Percentiles rank a stretch among this genome's conserved stretches.
These are phyloP conservation scores for Triglochin maritima DNA, from an alignment of 106 monocot genomes.

Conservation along the genomic window DNA sequence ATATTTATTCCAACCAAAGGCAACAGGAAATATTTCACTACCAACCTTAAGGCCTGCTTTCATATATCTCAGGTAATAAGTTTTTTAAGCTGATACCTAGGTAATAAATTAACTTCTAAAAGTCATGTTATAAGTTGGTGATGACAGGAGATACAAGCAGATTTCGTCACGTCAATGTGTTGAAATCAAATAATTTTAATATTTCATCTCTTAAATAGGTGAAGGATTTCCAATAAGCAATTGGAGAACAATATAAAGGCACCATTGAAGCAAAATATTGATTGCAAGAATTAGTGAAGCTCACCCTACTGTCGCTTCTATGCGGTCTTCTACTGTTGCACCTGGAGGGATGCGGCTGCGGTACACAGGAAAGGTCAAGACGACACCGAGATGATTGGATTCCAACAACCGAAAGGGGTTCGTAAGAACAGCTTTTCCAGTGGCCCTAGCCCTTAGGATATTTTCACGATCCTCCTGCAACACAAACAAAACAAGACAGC, in stretches of 20 bases:
- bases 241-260: background rate
- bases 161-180: too few species aligned
- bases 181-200: too few species aligned
- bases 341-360: slow-evolving; percentile 33
- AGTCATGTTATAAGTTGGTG: too few species aligned
- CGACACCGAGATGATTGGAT: slow-evolving; percentile 81
- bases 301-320: slow-evolving; percentile 82
- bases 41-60: too few species aligned
- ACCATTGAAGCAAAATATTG: background rate
- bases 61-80: background rate
- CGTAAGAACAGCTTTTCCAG: slow-evolving; percentile 90
- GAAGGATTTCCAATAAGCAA: too few species aligned
- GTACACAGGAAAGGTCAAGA: slow-evolving; percentile 80
- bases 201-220: too few species aligned
- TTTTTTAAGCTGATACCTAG: background rate
- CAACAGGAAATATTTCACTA: too few species aligned
- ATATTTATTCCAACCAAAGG: too few species aligned
- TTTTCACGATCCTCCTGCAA: slow-evolving; percentile 89
- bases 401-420: slow-evolving; percentile 65
- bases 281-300: background rate
- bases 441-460: slow-evolving; percentile 70
- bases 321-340: slow-evolving; percentile 51
- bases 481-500: background rate
- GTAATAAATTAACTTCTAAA: background rate
- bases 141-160: too few species aligned